Evolutionary conservation across 139 green algal species (phyloP), one percentile per base, ranked within the genome.

Genomic region (Chlamydomonas sphaeroides): DNA sequence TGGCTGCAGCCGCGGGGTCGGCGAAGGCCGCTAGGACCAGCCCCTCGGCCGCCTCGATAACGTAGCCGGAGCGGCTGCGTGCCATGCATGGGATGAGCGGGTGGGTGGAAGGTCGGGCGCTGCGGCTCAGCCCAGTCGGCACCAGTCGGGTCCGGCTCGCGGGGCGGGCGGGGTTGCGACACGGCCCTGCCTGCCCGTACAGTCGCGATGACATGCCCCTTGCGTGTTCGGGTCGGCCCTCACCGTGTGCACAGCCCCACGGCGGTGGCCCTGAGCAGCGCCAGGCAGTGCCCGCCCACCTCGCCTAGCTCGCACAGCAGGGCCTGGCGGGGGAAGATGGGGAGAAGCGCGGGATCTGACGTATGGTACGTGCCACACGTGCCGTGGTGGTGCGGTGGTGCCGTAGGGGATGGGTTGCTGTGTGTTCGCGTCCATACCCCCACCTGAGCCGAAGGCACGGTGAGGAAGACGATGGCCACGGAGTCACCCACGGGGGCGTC

Each of bases 401-500:
- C 53, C 25, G 10, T 14, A 30, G 25, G 53, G 23, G 20, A 30
- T 5, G 53, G 21, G 21, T 10, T n/a, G 15, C 18, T 10, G 53
- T 30, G 23, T 14, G 10, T 28, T 28, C 53, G 28, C 15, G 53
- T 62, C 21, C 51, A 61, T 17, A 61, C 51, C 21, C 41, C 2
- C 33, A 79, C 51, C 71, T 66, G 53, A 6, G 57, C 73, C 5
- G 57, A 18, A 10, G 39, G 57, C 38, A 80, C 73, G 28, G 23
- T 69, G 25, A 80, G 51, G 59, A 80, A 80, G 73, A 59, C 48
- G 39, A 80, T 80, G 57, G 73, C 73, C 3, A 80, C 73, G 32
- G 32, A 28, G 39, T 30, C 30, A 1, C 73, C 73, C 39, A 70
- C 73, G 6, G 73, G 73, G 14, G 73, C 73, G 15, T 70, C 73